Evolutionary conservation across 345 rosid genomes (phyloP).

Genomic region (Eucalyptus curtisii): DNA sequence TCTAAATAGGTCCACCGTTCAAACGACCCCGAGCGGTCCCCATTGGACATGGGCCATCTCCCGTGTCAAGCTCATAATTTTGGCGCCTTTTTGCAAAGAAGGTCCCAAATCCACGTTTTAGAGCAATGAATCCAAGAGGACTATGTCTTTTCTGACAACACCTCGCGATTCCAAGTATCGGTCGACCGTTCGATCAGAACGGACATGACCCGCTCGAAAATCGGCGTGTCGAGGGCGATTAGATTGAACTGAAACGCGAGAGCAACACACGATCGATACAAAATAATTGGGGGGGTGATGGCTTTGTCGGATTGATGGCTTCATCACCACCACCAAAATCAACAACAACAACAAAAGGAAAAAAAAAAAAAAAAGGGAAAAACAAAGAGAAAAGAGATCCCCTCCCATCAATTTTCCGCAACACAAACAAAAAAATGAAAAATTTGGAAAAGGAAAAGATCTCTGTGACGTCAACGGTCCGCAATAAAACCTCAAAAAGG

Average conservation of each 20-base stretch:
- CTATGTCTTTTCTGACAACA: not conserved
- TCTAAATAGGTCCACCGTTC: not conserved
- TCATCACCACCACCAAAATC: not conserved
- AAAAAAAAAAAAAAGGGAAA: too few species aligned
- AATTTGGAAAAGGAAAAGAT: not conserved
- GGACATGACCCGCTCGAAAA: fast-evolving
- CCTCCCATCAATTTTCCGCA: not conserved
- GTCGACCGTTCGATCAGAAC: fast-evolving
- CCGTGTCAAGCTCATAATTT: not conserved
- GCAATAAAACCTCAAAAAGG: not conserved
- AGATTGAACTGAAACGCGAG: not conserved
- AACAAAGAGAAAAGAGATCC: not conserved
- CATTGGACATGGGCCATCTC: too few species aligned
- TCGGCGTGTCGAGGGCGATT: too few species aligned
- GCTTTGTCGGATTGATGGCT: not conserved
- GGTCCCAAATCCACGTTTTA: not conserved
- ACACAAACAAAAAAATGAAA: not conserved
- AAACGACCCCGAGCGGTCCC: not conserved
- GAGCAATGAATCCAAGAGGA: not conserved
- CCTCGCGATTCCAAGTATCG: too few species aligned
- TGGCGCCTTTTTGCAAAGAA: not conserved
- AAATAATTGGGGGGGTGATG: not conserved
- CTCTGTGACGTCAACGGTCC: not conserved
- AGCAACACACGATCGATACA: not conserved
- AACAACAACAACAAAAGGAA: too few species aligned